Evolutionary conservation across 2,329 filamentous ascomycete genomes (phyloP).

Genomic region (Colletotrichum acutatum): DNA sequence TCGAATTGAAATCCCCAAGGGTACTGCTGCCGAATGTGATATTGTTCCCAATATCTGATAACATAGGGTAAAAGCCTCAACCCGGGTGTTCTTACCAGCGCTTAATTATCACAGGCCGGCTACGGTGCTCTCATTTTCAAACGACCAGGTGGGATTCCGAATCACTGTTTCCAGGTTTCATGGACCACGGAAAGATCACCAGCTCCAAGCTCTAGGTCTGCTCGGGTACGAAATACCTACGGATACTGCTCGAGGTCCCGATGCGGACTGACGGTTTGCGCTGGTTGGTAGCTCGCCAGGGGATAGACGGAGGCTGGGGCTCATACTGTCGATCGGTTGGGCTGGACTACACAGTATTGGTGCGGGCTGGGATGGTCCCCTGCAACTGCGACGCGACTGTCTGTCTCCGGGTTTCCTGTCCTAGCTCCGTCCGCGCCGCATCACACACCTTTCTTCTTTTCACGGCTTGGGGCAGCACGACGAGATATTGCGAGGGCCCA

Average conservation of each 20-base stretch:
- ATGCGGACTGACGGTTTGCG: constrained; percentile 3
- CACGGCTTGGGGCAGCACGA: no score
- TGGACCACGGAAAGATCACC: no score
- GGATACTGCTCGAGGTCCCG: background rate
- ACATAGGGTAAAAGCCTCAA: background rate
- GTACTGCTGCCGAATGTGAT: background rate
- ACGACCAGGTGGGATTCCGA: background rate
- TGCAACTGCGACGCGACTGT: constrained; percentile 10
- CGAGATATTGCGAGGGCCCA: constrained; percentile 12
- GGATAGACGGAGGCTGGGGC: background rate
- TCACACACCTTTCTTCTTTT: constrained; percentile 33
- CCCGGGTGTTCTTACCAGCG: background rate
- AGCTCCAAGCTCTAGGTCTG: no score
- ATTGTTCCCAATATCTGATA: background rate
- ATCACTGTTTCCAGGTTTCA: no score
- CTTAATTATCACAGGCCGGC: background rate
- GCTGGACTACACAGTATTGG: constrained; percentile 5
- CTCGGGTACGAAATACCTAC: background rate
- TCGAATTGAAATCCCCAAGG: background rate
- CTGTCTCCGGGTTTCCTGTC: constrained; percentile 23
- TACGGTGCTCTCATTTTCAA: constrained; percentile 1
- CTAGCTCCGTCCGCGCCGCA: constrained; percentile 31
- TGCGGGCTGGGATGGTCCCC: background rate
- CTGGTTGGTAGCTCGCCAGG: constrained; percentile 2
- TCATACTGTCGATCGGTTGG: constrained; percentile 30